These are phyloP conservation scores for Termitomyces sp. DNA, from an alignment of 768 basidiomycete species.

Conservation along the genomic window DNA sequence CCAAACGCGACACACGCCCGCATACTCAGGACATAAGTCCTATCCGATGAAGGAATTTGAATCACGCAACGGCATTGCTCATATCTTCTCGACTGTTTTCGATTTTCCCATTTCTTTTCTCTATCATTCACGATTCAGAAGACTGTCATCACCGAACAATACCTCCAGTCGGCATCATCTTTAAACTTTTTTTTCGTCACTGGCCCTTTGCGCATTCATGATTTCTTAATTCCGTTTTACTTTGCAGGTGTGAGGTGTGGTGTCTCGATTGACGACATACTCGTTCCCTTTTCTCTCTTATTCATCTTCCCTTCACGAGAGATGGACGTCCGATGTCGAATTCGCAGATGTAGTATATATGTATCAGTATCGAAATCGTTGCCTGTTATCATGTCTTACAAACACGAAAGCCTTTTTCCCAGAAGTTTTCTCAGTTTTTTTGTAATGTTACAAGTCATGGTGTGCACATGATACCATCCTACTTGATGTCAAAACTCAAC, in stretches of 20 bases:
- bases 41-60: conserved; percentile 5
- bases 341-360: conserved; percentile 19
- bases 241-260: neutral
- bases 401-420: neutral
- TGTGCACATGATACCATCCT: no score
- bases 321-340: conserved; percentile 12
- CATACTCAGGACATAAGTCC: neutral
- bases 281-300: neutral
- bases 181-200: neutral
- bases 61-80: conserved; percentile 7
- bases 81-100: neutral
- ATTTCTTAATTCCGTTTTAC: neutral
- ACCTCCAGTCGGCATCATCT: conserved; percentile 4
- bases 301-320: neutral
- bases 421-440: no score
- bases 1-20: neutral
- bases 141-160: conserved; percentile 1
- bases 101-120: neutral
- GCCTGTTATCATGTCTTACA: neutral
- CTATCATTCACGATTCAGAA: conserved; percentile 1
- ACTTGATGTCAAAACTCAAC: neutral
- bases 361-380: conserved; percentile 19
- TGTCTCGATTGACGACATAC: neutral
- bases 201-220: conserved; percentile 2
- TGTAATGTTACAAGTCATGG: no score